Base-by-base conservation (phyloP, 2,329 filamentous ascomycete species). In the Fusarium austroafricanum region DNA sequence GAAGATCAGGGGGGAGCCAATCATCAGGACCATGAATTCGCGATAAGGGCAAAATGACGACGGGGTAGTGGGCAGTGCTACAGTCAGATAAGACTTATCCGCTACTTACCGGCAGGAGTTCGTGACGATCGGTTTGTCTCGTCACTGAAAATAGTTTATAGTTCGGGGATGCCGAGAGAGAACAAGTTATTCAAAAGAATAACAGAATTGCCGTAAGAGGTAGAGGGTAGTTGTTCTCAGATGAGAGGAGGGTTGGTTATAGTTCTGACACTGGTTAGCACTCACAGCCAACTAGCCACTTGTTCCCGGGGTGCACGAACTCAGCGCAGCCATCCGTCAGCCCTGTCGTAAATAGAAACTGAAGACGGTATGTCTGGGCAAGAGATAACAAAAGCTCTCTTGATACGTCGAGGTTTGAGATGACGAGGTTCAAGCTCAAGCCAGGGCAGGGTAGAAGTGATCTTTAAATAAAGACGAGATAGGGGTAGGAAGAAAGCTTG, bases 321-420 rank as follows among this genome's bases (percentile, higher is more conserved):
- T 73, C 72, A 73, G 61, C 65, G 73, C 71, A 74, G 72, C 72
- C 72, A 74, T 74, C 62, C 72, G 70, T 73, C 72, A 74, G 71
- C 72, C 55, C 70, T 74, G 71, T 74, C 56, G 67, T 65, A 74
- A 73, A 74, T 73, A 74, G 72, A 60, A 73, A 66, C 72, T 70
- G 71, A 67, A 59, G 65, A 60, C 59, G 66, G 59, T 55, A 57
- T 57, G 61, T 55, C 58, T 57, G 61, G 47, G 56, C 62, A 66
- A 74, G 67, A 74, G 72, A 74, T 74, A 74, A 74, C 67, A 67
- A 45, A 50, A 54, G 46, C 63, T 70, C 72, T 71, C 68, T 74
- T 73, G 72, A 73, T 74, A 71, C 64, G 70, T 62, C 56, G 47
- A 53, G 38, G 43, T 57, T 55, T 53, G 61, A 63, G 63, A 43